These are phyloP conservation scores for Yamadazyma triangularis DNA, from an alignment of 1,139 yeast genomes.

Conservation along the genomic window DNA sequence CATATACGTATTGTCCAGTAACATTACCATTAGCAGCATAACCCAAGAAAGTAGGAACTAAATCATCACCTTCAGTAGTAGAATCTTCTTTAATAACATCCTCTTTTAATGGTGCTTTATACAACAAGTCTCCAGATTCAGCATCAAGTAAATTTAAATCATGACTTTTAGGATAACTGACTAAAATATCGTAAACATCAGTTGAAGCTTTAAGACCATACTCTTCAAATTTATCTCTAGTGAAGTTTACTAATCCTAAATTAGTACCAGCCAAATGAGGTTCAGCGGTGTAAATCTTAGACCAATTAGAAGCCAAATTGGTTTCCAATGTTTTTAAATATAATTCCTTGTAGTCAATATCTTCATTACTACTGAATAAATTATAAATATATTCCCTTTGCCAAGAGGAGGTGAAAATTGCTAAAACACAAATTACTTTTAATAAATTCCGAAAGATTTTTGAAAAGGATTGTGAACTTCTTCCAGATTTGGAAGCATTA, in stretches of 20 bases:
- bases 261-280: conserved; percentile 76
- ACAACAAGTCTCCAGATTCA: conserved; percentile 32
- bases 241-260: conserved; percentile 60
- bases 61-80: conserved; percentile 49
- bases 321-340: conserved; percentile 37
- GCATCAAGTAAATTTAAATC: conserved; percentile 36
- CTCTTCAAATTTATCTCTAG: conserved; percentile 55
- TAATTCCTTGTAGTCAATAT: conserved; percentile 13
- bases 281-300: conserved; percentile 49
- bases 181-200: conserved; percentile 57
- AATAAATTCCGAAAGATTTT: no score
- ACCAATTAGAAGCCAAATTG: conserved; percentile 54
- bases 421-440: no score
- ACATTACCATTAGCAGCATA: conserved; percentile 48
- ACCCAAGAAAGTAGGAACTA: conserved; percentile 42
- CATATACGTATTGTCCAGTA: conserved; percentile 41
- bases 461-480: no score
- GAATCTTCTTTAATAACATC: conserved; percentile 70
- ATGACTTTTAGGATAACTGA: conserved; percentile 48
- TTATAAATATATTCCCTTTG: no score
- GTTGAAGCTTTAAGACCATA: conserved; percentile 50
- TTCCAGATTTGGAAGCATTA: no score
- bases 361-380: neutral
- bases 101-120: conserved; percentile 64
- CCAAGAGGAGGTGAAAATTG: no score